These are phyloP conservation scores for Sextonia rubra DNA, from an alignment of 164 flowering plant species.

Conservation along the genomic window DNA sequence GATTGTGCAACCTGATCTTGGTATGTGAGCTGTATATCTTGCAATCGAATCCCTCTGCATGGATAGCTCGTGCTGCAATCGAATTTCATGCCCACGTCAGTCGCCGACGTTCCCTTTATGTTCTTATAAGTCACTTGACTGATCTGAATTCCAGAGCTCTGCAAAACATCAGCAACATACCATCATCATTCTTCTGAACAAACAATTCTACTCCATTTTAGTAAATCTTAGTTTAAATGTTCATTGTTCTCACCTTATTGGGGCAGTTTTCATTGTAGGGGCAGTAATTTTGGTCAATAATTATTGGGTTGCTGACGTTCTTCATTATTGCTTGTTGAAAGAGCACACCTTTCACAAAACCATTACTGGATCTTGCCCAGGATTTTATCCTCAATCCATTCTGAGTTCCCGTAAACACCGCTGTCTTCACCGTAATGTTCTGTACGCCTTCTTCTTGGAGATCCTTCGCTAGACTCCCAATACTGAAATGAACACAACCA, in stretches of 20 bases:
- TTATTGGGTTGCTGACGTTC: conserved; percentile 51
- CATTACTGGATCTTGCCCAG: conserved; percentile 62
- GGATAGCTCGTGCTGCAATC: conserved; percentile 16
- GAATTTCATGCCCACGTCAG: conserved; percentile 18
- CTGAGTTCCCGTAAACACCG: conserved; percentile 37
- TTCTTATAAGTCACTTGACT: conserved; percentile 16
- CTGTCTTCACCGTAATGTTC: conserved; percentile 53
- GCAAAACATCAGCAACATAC: background rate
- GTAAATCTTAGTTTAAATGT: too few relatives aligned
- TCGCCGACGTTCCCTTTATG: conserved; percentile 21
- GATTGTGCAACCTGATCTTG: conserved; percentile 11
- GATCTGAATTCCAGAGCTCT: conserved; percentile 21
- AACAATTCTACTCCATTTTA: too few relatives aligned
- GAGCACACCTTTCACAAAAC: conserved; percentile 41
- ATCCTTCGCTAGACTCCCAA: conserved; percentile 61
- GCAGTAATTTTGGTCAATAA: conserved; percentile 72
- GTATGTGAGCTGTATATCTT: conserved; percentile 20
- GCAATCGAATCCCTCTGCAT: conserved; percentile 18
- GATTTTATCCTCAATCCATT: conserved; percentile 73
- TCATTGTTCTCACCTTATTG: conserved; percentile 27
- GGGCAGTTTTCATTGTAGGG: conserved; percentile 44
- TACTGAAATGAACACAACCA: conserved; percentile 29
- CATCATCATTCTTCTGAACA: background rate
- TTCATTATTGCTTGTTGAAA: conserved; percentile 42
- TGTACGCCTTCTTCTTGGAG: conserved; percentile 52